phyloP scores from a whole-genome alignment of 140 eudicot species.

The Flaveria floridana region DNA sequence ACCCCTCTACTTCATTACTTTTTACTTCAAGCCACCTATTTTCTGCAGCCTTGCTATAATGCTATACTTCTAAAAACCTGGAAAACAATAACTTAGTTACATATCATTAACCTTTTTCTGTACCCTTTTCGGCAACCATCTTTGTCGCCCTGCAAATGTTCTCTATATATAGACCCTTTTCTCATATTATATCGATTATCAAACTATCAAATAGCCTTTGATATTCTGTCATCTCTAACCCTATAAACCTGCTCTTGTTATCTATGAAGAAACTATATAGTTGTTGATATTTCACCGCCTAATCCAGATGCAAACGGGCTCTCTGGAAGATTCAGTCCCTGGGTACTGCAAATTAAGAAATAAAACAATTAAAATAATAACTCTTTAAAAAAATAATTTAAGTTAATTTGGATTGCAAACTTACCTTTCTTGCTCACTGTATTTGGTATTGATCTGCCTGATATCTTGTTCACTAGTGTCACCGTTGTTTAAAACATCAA shows the following conservation, averaged over 20 bases:
- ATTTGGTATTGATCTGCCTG: constrained; percentile 44
- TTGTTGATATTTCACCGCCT: constrained; percentile 54
- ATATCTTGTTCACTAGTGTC: constrained; percentile 43
- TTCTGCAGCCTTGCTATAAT: constrained; percentile 26
- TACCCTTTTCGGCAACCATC: constrained; percentile 36
- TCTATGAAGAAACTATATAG: constrained; percentile 43
- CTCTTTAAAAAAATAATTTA: not conserved
- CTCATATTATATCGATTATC: constrained; percentile 26
- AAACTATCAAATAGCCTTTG: constrained; percentile 29
- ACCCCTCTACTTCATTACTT: constrained; percentile 18
- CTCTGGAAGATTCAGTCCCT: constrained; percentile 73
- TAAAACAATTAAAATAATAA: not conserved
- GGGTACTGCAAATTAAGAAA: constrained; percentile 38
- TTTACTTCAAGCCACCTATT: constrained; percentile 25
- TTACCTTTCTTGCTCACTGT: constrained; percentile 61
- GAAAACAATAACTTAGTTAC: constrained; percentile 21
- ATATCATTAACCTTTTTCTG: constrained; percentile 16
- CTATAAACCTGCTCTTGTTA: constrained; percentile 37
- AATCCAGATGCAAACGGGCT: constrained; percentile 70
- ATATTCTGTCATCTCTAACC: constrained; percentile 31
- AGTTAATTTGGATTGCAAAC: not conserved
- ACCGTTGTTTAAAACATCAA: constrained; percentile 49
- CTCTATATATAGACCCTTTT: constrained; percentile 31
- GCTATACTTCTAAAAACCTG: constrained; percentile 23
- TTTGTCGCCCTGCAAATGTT: constrained; percentile 28